Percentiles rank a stretch among this genome's conserved stretches.
phyloP scores from a whole-genome alignment of 305 asterid species.

The Coffea humblotiana region DNA sequence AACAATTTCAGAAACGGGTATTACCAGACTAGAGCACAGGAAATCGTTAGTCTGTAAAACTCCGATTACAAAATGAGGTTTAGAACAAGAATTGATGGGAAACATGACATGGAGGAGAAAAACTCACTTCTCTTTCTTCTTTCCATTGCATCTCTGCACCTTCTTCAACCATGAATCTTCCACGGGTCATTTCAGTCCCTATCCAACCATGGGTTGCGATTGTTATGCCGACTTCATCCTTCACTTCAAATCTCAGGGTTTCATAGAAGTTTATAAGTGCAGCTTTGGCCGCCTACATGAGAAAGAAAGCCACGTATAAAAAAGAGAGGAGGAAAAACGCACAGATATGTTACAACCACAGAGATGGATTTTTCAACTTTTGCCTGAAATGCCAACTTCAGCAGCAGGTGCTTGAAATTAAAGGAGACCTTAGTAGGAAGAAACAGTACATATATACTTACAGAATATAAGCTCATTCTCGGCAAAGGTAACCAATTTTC shows the following conservation, averaged over 20 bases:
- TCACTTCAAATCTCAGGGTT: conserved; percentile 76
- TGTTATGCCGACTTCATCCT: conserved; percentile 73
- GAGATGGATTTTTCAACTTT: not conserved
- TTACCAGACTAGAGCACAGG: not conserved
- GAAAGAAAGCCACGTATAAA: not conserved
- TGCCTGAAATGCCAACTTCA: not conserved
- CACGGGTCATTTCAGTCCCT: conserved; percentile 72
- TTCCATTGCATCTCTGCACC: conserved; percentile 99
- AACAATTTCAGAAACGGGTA: not conserved
- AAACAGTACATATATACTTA: conserved; percentile 29
- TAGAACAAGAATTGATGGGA: not conserved
- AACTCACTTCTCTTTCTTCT: conserved; percentile 84
- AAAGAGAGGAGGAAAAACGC: not conserved
- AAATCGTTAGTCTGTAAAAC: not conserved
- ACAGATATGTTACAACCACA: not conserved
- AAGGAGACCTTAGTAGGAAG: not conserved
- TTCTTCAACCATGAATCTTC: conserved; percentile 84
- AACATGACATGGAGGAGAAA: not conserved
- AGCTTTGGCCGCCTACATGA: conserved; percentile 79
- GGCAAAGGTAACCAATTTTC: conserved; percentile 95
- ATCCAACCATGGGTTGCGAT: conserved; percentile 94
- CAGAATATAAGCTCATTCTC: conserved; percentile 92
- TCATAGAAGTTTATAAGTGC: conserved; percentile 83
- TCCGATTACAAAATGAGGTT: not conserved
- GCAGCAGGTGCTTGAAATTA: not conserved